Conservation (phyloP, 1,284 basidiomycete genomes). For the Amylostereum areolatum region DNA sequence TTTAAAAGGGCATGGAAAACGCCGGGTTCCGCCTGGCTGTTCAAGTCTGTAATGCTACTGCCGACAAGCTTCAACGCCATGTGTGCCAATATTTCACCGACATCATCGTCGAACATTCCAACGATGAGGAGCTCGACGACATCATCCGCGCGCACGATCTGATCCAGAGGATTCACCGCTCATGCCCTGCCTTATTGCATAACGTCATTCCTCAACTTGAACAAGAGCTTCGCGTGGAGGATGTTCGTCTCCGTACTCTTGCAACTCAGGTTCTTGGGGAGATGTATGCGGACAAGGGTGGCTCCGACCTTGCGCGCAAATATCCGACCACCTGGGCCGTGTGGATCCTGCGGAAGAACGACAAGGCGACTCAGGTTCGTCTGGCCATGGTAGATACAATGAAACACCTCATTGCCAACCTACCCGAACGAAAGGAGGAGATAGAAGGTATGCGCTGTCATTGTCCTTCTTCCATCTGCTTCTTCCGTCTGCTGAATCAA, state of each 20-base stretch:
- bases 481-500: slow-evolving; percentile 7
- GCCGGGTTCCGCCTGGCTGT: slow-evolving; percentile 84
- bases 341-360: slow-evolving; percentile 80
- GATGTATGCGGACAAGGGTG: slow-evolving; percentile 82
- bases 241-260: slow-evolving; percentile 66
- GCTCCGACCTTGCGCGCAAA: slow-evolving; percentile 68
- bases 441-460: slow-evolving; percentile 55
- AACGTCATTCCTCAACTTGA: slow-evolving; percentile 93
- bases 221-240: slow-evolving; percentile 81
- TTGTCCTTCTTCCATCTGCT: slow-evolving; percentile 2
- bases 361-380: slow-evolving; percentile 70
- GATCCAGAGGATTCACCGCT: slow-evolving; percentile 77
- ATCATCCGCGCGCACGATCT: slow-evolving; percentile 78
- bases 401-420: slow-evolving; percentile 55
- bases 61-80: slow-evolving; percentile 85
- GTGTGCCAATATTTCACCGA: slow-evolving; percentile 91
- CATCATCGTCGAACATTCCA: slow-evolving; percentile 63
- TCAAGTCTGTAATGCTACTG: slow-evolving; percentile 78
- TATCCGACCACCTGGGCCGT: slow-evolving; percentile 83
- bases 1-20: slow-evolving; percentile 58
- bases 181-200: slow-evolving; percentile 78
- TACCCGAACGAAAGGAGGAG: slow-evolving; percentile 62
- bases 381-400: slow-evolving; percentile 75
- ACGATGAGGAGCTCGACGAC: slow-evolving; percentile 55
- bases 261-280: slow-evolving; percentile 83